Percentiles rank a stretch among this genome's conserved stretches.
These are phyloP conservation scores for Vigna nakashimae DNA, from an alignment of 306 rosid genomes.

Conservation along the genomic window DNA sequence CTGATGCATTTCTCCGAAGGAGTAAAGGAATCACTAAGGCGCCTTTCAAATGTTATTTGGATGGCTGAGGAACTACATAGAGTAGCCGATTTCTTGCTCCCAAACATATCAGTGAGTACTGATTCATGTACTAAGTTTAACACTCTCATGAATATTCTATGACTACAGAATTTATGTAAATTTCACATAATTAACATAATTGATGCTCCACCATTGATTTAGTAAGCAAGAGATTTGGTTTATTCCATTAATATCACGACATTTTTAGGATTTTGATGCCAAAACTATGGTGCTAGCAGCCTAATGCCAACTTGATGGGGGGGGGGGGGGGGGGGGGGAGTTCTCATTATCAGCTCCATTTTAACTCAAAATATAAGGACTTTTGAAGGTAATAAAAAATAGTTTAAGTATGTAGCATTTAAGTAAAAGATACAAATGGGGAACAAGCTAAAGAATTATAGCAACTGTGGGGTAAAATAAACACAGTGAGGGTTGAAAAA, in stretches of 20 bases:
- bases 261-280: not conserved
- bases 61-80: slow-evolving; percentile 84
- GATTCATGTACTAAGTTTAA: slow-evolving; percentile 28
- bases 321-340: not conserved
- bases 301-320: not conserved
- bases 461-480: not conserved
- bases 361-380: not conserved
- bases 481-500: not conserved
- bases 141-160: slow-evolving; percentile 19
- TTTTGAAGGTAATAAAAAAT: not conserved
- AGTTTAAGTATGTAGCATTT: not conserved
- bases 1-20: slow-evolving; percentile 82
- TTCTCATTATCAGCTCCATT: slow-evolving; percentile 3
- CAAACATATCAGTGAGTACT: slow-evolving; percentile 75
- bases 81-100: slow-evolving; percentile 70
- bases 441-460: slow-evolving; percentile 7
- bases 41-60: slow-evolving; percentile 77
- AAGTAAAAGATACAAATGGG: not conserved
- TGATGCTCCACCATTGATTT: slow-evolving; percentile 5
- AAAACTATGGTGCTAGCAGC: slow-evolving; percentile 16
- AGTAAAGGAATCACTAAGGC: slow-evolving; percentile 74
- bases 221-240: not conserved
- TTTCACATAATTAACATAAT: slow-evolving; percentile 22
- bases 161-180: not conserved
- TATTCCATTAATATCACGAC: slow-evolving; percentile 4